Evolutionary conservation across 768 basidiomycete genomes (phyloP).

Genomic region (Kwoniella dejecticola): DNA sequence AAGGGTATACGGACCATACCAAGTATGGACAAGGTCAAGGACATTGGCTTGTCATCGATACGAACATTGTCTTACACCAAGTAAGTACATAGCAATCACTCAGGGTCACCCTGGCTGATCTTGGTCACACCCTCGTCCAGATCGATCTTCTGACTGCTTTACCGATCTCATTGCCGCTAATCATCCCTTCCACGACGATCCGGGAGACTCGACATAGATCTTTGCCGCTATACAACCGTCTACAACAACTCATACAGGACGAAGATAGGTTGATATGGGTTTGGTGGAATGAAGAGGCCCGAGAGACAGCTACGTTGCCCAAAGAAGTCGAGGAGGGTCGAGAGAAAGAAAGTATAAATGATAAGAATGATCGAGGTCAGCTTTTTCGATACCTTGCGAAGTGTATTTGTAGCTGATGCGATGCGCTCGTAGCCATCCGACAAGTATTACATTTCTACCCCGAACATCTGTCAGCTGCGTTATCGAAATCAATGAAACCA

Average conservation of each 20-base stretch:
- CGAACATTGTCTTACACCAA: slow-evolving; percentile 91
- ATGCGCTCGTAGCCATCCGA: slow-evolving; percentile 91
- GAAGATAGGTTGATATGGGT: slow-evolving; percentile 61
- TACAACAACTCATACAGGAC: slow-evolving; percentile 77
- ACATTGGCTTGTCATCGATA: slow-evolving; percentile 87
- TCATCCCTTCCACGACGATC: slow-evolving; percentile 90
- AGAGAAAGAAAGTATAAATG: slow-evolving; percentile 65
- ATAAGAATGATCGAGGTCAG: slow-evolving; percentile 88
- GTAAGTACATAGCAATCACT: slow-evolving; percentile 57
- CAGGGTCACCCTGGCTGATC: background rate
- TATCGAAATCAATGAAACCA: slow-evolving; percentile 50
- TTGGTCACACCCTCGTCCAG: slow-evolving; percentile 56
- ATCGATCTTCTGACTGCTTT: slow-evolving; percentile 90
- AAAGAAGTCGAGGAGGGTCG: slow-evolving; percentile 65
- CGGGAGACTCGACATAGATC: slow-evolving; percentile 96
- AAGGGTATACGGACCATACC: slow-evolving; percentile 65
- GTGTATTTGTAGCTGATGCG: no score
- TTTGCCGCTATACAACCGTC: slow-evolving; percentile 85
- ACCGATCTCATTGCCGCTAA: slow-evolving; percentile 73
- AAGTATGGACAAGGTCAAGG: slow-evolving; percentile 55
- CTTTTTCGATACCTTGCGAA: slow-evolving; percentile 1
- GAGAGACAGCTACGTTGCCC: slow-evolving; percentile 59
- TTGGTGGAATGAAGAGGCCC: slow-evolving; percentile 65
- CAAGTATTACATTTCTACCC: slow-evolving; percentile 86
- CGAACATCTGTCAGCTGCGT: slow-evolving; percentile 61